Evolutionary conservation across 306 rosid species (phyloP), one percentile per base, ranked within the genome.

Genomic region (Dryas alaskensis): DNA sequence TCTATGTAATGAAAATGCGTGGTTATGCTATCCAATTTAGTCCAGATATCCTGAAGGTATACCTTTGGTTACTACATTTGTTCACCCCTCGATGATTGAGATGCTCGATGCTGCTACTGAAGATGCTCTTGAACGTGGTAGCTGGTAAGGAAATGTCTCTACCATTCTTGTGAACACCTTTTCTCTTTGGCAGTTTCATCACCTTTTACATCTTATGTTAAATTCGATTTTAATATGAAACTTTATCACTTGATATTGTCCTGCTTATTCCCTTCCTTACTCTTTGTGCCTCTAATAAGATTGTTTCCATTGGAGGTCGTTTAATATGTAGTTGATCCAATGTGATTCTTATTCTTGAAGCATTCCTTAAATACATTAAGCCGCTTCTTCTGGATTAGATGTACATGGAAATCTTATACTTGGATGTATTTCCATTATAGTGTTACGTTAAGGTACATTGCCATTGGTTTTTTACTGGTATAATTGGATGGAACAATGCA

Each of bases 31-130:
- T 80, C 82, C 83, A 95, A 82, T 95, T 85, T 90, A 95, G 99
- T 92, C 96, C 90, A 95, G 97, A 82, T 92, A 95, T 87, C 96
- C 96, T 50, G 97, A 95, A 78, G 97, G 99, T 64, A 87, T 85
- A 68, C 93, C 97, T 76, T 83, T 95, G 60, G 89, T 83, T 75
- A 86, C 95, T 67, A 85, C 88, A 50, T 92, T 92, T 83, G 92
- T 87, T 71, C 99, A 92, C 78, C 96, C 92, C 14, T 95, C 98
- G 37, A 78, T 95, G 83, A 81, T 92, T 60, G 99, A 95, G 73
- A 95, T 95, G 96, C 81, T 95, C 82, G 99, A 95, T 90, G 85
- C 96, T 85, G 84, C 98, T 49, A 78, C 81, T 22, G 98, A 95
- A 82, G 99, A 95, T 86, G 86, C 96, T 72, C 70, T 95, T 14